Evolutionary conservation across 495 filamentous ascomycete genomes (phyloP).

Genomic region (Aspergillus ostianus): DNA sequence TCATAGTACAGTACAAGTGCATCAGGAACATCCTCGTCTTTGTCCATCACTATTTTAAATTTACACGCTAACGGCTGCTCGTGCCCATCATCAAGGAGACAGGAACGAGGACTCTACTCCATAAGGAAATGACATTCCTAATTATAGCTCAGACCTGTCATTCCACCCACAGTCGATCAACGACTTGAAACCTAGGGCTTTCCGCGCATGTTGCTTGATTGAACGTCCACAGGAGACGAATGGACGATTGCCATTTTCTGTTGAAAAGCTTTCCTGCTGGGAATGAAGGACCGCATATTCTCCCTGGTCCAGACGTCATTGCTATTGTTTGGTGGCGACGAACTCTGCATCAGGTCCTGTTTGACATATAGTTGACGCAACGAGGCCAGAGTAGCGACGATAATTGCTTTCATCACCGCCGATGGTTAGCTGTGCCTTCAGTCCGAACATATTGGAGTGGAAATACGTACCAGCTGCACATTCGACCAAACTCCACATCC

Average conservation of each 20-base stretch:
- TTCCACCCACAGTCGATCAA: background rate
- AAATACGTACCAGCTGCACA: background rate
- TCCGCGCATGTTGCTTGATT: background rate
- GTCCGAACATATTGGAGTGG: background rate
- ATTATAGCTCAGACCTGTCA: background rate
- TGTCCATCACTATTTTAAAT: background rate
- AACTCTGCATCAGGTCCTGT: background rate
- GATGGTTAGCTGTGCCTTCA: background rate
- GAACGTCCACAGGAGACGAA: background rate
- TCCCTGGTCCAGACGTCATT: background rate
- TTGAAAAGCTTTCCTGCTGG: background rate
- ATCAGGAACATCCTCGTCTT: background rate
- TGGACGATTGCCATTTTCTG: background rate
- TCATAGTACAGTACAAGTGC: too few species aligned
- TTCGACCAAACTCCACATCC: background rate
- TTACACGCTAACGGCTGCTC: background rate
- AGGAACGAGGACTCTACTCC: too few species aligned
- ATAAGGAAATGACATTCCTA: too few species aligned
- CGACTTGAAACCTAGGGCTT: too few species aligned
- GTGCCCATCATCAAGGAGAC: background rate
- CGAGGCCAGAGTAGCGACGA: background rate
- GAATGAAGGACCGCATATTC: background rate
- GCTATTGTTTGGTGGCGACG: background rate
- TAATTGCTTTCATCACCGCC: background rate
- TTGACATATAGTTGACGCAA: background rate